These are phyloP conservation scores for Aspergillus sp. DNA, from an alignment of 2,329 filamentous ascomycete species.

Conservation along the genomic window DNA sequence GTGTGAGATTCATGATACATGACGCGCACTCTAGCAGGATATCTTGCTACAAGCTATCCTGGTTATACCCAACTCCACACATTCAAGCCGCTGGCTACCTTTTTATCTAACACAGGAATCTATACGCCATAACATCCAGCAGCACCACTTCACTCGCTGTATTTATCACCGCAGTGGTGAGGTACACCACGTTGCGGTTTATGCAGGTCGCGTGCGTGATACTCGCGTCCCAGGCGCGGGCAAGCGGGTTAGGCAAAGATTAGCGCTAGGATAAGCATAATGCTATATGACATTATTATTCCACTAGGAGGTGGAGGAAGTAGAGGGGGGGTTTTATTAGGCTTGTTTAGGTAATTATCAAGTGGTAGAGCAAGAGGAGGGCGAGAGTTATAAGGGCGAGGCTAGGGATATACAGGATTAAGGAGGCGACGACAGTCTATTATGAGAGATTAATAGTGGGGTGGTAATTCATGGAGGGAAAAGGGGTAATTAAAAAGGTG, in stretches of 20 bases:
- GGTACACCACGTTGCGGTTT: not conserved
- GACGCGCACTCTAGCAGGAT: too few species aligned
- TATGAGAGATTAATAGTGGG: too few species aligned
- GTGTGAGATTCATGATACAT: too few species aligned
- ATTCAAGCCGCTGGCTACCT: too few species aligned
- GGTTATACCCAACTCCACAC: too few species aligned
- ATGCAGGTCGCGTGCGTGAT: not conserved
- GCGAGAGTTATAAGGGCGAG: constrained; percentile 28
- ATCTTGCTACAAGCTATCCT: too few species aligned
- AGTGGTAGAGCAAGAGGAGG: constrained; percentile 28
- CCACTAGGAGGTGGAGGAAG: constrained; percentile 5
- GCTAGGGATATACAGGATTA: constrained; percentile 24
- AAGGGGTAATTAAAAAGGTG: not conserved
- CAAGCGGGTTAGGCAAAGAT: constrained; percentile 10
- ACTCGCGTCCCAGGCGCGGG: not conserved
- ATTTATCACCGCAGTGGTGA: not conserved
- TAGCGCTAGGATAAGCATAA: not conserved
- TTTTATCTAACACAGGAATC: too few species aligned
- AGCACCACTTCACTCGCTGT: not conserved
- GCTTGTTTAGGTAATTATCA: constrained; percentile 14
- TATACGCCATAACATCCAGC: too few species aligned
- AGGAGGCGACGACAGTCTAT: constrained; percentile 20
- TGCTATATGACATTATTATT: constrained; percentile 10
- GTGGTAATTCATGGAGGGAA: too few species aligned
- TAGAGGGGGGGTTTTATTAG: constrained; percentile 3